phyloP scores from a whole-genome alignment of 306 rosid species.

The Cucurbita moschata region DNA sequence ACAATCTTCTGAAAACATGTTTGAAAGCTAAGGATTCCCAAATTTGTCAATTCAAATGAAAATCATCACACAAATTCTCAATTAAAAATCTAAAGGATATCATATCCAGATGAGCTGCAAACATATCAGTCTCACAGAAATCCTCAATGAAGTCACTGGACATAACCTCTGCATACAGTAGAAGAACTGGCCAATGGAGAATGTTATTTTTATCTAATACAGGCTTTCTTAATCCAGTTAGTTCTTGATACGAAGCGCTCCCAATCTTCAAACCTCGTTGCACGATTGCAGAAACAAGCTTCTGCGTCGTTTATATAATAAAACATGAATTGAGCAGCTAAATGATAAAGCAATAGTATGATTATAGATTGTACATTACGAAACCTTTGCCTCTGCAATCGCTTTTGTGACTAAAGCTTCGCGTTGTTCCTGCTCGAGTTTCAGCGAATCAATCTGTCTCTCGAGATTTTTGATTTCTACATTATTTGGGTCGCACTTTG shows the following conservation, averaged over 20 bases:
- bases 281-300: conserved; percentile 47
- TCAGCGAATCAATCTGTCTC: conserved; percentile 37
- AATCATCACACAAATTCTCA: not conserved
- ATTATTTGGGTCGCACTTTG: conserved; percentile 50
- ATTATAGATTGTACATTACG: not conserved
- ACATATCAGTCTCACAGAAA: conserved; percentile 86
- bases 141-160: conserved; percentile 91
- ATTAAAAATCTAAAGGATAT: conserved; percentile 48
- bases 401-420: conserved; percentile 66
- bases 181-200: conserved; percentile 94
- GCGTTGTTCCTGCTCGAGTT: conserved; percentile 41
- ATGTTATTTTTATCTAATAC: conserved; percentile 52
- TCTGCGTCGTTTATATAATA: conserved; percentile 31
- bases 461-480: conserved; percentile 57
- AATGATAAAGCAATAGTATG: conserved; percentile 8
- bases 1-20: conserved; percentile 63
- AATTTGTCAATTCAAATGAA: not conserved
- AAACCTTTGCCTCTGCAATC: conserved; percentile 52
- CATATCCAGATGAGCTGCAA: conserved; percentile 71
- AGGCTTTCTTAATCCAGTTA: conserved; percentile 59
- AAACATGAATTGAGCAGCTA: conserved; percentile 6
- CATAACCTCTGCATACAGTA: conserved; percentile 92
- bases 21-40: conserved; percentile 43
- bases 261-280: conserved; percentile 68
- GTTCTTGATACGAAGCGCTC: conserved; percentile 53